A percentile compares a stretch with the other conserved stretches of the same genome.
Conservation (phyloP, 495 filamentous ascomycete genomes). For the Ramalina intermedia region DNA sequence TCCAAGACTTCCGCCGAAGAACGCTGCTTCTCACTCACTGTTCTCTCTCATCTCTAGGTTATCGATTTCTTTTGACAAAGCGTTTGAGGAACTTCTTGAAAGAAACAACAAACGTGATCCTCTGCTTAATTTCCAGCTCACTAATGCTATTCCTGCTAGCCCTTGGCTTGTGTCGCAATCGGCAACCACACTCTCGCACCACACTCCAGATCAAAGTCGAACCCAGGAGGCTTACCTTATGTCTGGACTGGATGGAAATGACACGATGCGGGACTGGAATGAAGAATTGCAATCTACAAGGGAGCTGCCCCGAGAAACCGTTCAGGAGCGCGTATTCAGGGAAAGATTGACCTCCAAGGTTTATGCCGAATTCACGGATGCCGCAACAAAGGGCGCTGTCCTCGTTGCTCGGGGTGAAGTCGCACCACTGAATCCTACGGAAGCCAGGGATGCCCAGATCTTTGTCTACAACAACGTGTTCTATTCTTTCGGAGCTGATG, state of each 20-base stretch:
- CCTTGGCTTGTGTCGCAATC: slow-evolving; percentile 78
- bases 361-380: slow-evolving; percentile 94
- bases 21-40: slow-evolving; percentile 66
- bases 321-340: slow-evolving; percentile 92
- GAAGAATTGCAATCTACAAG: slow-evolving; percentile 96
- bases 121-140: slow-evolving; percentile 82
- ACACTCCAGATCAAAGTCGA: slow-evolving; percentile 71
- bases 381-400: slow-evolving; percentile 83
- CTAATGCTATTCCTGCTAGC: slow-evolving; percentile 79
- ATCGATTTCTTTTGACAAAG: slow-evolving; percentile 64
- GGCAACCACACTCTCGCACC: slow-evolving; percentile 45
- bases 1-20: slow-evolving; percentile 55
- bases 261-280: slow-evolving; percentile 95
- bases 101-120: slow-evolving; percentile 72
- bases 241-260: slow-evolving; percentile 77
- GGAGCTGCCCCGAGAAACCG: slow-evolving; percentile 80
- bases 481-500: slow-evolving; percentile 96
- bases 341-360: slow-evolving; percentile 89
- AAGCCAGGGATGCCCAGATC: slow-evolving; percentile 85
- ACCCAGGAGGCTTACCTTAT: slow-evolving; percentile 89
- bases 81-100: slow-evolving; percentile 65
- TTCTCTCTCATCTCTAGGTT: slow-evolving; percentile 61
- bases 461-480: slow-evolving; percentile 99
- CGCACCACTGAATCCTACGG: slow-evolving; percentile 91
- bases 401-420: slow-evolving; percentile 88